Base-by-base conservation (phyloP, 345 rosid genomes). In the Carallia brachiata region DNA sequence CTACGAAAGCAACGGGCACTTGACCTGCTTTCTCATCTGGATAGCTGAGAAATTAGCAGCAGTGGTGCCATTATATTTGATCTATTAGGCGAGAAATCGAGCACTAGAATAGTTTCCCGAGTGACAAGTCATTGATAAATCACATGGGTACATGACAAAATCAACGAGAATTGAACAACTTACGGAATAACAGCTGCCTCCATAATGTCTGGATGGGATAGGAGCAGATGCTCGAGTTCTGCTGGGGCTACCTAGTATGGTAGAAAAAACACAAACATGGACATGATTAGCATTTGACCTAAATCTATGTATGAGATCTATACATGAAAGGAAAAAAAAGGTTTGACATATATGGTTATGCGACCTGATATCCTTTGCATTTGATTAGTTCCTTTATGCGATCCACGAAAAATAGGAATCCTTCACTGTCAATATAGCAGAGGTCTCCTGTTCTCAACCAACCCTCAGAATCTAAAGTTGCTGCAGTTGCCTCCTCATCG, bases 361-460 rank as follows among this genome's bases (percentile, higher is more conserved):
- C 4, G 69, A 88, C 93, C 93, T 83, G 90, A 68, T 86, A 89
- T 59, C 87, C 90, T 69, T 82, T 89, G 77, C 70, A 89, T 70
- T 86, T 89, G 77, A 89, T 89, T 36, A 86, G 57, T 77, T 89
- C 90, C 82, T 86, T 85, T 2, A 86, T 70, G 39, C 90, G 79
- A 68, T 85, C 93, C 36, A 83, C 82, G 32, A 79, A 80, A 68
- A 84, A 88, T 47, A 89, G 83, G 83, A 82, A 89, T 4, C 90
- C 89, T 48, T 85, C 74, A 4, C 62, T 58, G 68, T 86, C 85
- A 12, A 89, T 85, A 64, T 82, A 89, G 61, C 93, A 82, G 72
- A 83, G 83, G 77, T 85, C 90, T 27, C 90, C 93, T 0, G 89
- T 89, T 76, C 75, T 86, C 39, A 85, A 69, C 93, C 93, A 86